Evolutionary conservation across 371 early-diverging fungal genomes (phyloP), one percentile per base, ranked within the genome.

Genomic region (Saksenaea vasiformis): DNA sequence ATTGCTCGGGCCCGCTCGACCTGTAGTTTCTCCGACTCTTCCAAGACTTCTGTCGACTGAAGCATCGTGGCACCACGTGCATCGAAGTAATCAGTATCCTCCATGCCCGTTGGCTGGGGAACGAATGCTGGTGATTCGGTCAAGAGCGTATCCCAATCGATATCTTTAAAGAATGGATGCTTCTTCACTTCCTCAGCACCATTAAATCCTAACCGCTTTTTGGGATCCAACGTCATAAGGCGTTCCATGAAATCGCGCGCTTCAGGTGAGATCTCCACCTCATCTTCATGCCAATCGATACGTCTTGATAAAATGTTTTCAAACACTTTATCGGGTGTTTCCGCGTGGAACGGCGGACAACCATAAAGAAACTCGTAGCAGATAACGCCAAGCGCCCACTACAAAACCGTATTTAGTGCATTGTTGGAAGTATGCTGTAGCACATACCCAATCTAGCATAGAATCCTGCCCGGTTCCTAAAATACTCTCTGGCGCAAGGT

Each of bases 11-110:
- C 81, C 11, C 65, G 65, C 7, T 73, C 71, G 15, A 81, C 77
- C 31, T 76, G 69, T 17, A 66, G 66, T 34, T 70, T 65, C 5
- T 66, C 67, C 8, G 65, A 31, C 13, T 63, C 58, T 41, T 72
- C 67, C 13, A 72, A 11, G 2, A 64, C 73, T n/a, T 39, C 54
- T 14, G 38, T 27, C 9, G 60, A 27, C 7, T 72, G 70, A 15
- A 78, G 72, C 80, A 85, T 82, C 10, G 77, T 79, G 1, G 90
- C 90, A 1, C 97, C 97, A 15, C 98, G 82, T 11, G 83, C 65
- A 71, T 98, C 98, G 87, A 98, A 98, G 73, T 97, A 97, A 22
- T 91, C 92, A 0, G 97, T 96, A 64, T 97, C 97, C 39, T 95
- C 95, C 39, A 82, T 75, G 47, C 83, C 77, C 3, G 84, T 85